Base-by-base conservation (phyloP, 1,284 basidiomycete genomes). In the Athelia sp. region DNA sequence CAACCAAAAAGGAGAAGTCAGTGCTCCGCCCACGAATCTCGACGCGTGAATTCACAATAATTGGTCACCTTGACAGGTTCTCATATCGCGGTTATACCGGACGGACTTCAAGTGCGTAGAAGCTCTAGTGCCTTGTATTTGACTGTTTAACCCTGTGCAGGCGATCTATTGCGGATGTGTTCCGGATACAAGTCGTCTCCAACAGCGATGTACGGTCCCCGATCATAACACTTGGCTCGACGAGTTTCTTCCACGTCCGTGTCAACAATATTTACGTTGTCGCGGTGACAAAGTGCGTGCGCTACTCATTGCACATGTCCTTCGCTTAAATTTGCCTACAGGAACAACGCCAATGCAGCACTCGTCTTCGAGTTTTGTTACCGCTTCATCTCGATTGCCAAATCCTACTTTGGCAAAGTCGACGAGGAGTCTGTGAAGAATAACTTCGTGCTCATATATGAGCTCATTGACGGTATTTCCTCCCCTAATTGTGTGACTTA, bases 341-440 rank as follows among this genome's bases (percentile, higher is more conserved):
- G 36, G 19, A 40, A 40, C 19, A 99, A 99, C 61, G 95, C 93
- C 36, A 98, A 98, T 58, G 96, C 96, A 1, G 97, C 96, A 0
- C 82, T 99, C 17, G 90, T 99, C 6, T 99, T 98, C 70, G 97
- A 99, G 67, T 98, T 95, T 67, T 87, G 92, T 68, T 98, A 98
- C 72, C 85, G 93, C 29, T 93, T 99, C 71, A 94, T 96, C 66
- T 82, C 85, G 54, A 95, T 99, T 58, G 89, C 87, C 50, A 88
- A 92, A 62, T 85, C 90, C 15, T 98, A 99, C 74, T 98, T 99
- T 71, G 93, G 94, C 48, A 98, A 98, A 69, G 82, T 99, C 17
- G 95, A 98, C 64, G 97, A 99, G 66, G 97, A 98, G 66, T 82
- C 89, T 34, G 87, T 99, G 58, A 99, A 99, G 83, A 98, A 97